Evolutionary conservation across 2,329 filamentous ascomycete genomes (phyloP).

Genomic region (Elsinoe batatas): DNA sequence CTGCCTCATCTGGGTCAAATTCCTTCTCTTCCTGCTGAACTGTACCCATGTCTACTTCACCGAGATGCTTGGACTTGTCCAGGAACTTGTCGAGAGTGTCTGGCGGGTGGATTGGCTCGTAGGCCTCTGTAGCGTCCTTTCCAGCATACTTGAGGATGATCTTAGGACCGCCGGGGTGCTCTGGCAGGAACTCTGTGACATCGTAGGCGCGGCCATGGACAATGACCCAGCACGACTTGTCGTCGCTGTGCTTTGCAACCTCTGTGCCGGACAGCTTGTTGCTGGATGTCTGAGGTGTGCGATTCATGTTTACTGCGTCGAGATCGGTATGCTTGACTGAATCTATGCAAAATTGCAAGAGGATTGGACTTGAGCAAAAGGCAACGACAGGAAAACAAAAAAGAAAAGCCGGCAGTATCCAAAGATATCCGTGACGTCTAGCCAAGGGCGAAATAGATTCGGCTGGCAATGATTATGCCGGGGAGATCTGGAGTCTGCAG

Average conservation of each 20-base stretch:
- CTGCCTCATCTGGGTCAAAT: conserved; percentile 60
- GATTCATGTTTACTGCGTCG: conserved; percentile 32
- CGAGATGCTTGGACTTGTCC: conserved; percentile 74
- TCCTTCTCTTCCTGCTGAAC: conserved; percentile 58
- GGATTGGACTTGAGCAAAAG: no score
- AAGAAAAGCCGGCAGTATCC: background rate
- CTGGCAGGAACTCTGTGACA: conserved; percentile 79
- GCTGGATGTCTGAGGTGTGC: conserved; percentile 23
- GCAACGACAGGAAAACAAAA: background rate
- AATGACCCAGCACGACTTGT: conserved; percentile 85
- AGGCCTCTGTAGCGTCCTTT: conserved; percentile 87
- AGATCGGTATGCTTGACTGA: background rate
- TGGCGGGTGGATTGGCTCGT: conserved; percentile 78
- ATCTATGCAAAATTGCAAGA: background rate
- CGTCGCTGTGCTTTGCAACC: conserved; percentile 65
- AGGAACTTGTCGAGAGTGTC: conserved; percentile 80
- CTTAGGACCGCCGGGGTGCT: conserved; percentile 80
- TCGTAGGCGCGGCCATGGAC: conserved; percentile 75
- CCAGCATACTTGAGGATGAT: conserved; percentile 96
- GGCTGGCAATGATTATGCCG: background rate
- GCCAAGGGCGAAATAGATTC: conserved; percentile 3
- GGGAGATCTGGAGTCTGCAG: background rate
- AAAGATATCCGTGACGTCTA: conserved; percentile 3
- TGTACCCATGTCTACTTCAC: conserved; percentile 79
- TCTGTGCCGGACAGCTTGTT: conserved; percentile 43